phyloP scores from a whole-genome alignment of 139 green algal genomes.

The Tetradesmus lagerheimii region DNA sequence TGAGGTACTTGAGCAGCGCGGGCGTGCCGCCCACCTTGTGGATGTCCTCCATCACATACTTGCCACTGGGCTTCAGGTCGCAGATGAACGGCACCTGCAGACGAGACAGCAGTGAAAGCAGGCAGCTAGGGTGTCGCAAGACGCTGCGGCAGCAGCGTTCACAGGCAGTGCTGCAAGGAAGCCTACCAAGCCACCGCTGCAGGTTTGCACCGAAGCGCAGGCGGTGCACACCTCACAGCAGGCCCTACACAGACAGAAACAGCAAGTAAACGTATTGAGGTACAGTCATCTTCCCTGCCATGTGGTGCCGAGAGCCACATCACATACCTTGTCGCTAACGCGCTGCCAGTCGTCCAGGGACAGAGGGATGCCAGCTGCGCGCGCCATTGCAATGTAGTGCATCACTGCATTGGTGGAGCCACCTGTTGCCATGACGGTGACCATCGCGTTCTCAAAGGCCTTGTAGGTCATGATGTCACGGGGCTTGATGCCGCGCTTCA shows the following conservation, averaged over 20 bases:
- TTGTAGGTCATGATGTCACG: constrained; percentile 96
- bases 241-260: too few relatives aligned
- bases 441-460: constrained; percentile 98
- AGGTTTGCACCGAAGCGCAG: too few relatives aligned
- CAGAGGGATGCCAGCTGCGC: constrained; percentile 81
- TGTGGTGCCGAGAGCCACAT: too few relatives aligned
- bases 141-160: too few relatives aligned
- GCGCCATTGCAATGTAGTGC: constrained; percentile 91
- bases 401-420: constrained; percentile 97
- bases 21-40: constrained; percentile 97
- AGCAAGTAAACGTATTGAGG: too few relatives aligned
- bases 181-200: too few relatives aligned
- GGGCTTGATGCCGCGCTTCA: constrained; percentile 94
- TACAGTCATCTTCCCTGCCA: too few relatives aligned
- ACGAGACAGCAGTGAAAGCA: constrained; percentile 9
- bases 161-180: too few relatives aligned
- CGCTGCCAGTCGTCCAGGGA: constrained; percentile 97
- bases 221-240: too few relatives aligned
- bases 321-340: constrained; percentile 74
- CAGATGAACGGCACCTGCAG: constrained; percentile 91
- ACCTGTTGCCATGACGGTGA: constrained; percentile 91
- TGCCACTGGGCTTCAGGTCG: constrained; percentile 96
- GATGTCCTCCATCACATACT: constrained; percentile 99
- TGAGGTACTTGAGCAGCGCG: constrained; percentile 97
- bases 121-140: too few relatives aligned